phyloP scores from a whole-genome alignment of 23 red algal genomes.

The Pyropia yezoensis region DNA sequence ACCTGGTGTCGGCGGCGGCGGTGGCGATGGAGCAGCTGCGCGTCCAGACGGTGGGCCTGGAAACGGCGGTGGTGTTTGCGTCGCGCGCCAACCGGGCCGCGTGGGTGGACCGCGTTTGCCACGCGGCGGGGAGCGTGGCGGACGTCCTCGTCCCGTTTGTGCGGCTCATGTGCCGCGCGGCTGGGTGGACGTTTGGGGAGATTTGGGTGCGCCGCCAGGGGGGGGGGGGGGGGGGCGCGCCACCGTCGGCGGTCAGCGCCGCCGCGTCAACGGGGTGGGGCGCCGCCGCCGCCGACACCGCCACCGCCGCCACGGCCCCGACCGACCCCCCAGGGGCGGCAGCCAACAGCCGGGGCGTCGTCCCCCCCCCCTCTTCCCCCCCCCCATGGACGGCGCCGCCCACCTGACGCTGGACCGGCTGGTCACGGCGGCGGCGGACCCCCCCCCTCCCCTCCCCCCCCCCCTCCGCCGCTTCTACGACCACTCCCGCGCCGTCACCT shows the following conservation, averaged over 20 bases:
- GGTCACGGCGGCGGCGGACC: conserved; percentile 14
- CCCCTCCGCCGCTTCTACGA: conserved; percentile 21
- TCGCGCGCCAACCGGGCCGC: conserved; percentile 37
- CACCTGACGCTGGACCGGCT: conserved; percentile 27
- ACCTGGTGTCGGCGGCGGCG: conserved; percentile 43
- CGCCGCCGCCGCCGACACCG: no score
- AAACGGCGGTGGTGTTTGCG: conserved; percentile 41
- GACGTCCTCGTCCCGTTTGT: conserved; percentile 45
- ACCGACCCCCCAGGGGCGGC: no score
- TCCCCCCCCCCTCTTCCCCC: no score
- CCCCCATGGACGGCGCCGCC: no score
- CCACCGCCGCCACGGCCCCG: no score
- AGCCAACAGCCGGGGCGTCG: no score
- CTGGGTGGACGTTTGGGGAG: conserved; percentile 50
- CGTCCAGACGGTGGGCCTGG: conserved; percentile 22
- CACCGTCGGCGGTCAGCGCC: no score
- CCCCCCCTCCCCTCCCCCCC: background rate
- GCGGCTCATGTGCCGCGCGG: conserved; percentile 23
- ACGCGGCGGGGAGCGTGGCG: conserved; percentile 9
- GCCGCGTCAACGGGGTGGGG: no score
- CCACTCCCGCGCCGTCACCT: conserved; percentile 6
- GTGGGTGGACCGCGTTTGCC: conserved; percentile 44
- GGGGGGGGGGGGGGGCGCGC: no score
- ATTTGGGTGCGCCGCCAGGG: conserved; percentile 17
- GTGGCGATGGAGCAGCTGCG: conserved; percentile 29